phyloP scores from a whole-genome alignment of 495 filamentous ascomycete genomes.

The Annulohypoxylon bovei region DNA sequence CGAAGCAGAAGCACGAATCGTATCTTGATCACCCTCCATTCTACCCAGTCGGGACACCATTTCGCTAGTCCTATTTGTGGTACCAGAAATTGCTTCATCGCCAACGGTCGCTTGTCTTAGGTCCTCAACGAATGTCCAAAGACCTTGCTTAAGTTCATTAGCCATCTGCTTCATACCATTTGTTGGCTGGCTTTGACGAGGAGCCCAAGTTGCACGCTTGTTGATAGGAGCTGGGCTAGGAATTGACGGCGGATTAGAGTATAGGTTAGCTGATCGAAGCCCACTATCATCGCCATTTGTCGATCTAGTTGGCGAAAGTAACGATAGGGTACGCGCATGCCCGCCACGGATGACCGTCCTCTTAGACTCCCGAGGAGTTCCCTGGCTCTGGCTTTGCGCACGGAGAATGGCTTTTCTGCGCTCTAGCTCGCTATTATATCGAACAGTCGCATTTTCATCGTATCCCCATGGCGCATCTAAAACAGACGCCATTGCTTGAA shows the following conservation, averaged over 20 bases:
- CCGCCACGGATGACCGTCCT: slow-evolving; percentile 61
- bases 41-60: slow-evolving; percentile 41
- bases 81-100: slow-evolving; percentile 77
- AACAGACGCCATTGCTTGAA: slow-evolving; percentile 51
- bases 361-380: slow-evolving; percentile 49
- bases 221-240: slow-evolving; percentile 41
- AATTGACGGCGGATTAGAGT: slow-evolving; percentile 34
- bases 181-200: slow-evolving; percentile 49
- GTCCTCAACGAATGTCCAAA: slow-evolving; percentile 98
- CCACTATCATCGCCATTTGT: slow-evolving; percentile 41
- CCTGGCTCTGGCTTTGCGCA: slow-evolving; percentile 66
- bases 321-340: slow-evolving; percentile 81
- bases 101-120: slow-evolving; percentile 93
- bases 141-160: slow-evolving; percentile 84
- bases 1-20: slow-evolving; percentile 48
- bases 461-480: slow-evolving; percentile 28
- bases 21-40: slow-evolving; percentile 49
- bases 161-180: slow-evolving; percentile 80
- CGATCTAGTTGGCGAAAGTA: slow-evolving; percentile 74
- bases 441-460: slow-evolving; percentile 52
- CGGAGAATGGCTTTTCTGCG: slow-evolving; percentile 69
- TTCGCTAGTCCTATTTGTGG: slow-evolving; percentile 46
- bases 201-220: slow-evolving; percentile 61
- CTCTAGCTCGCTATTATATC: slow-evolving; percentile 63
- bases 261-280: slow-evolving; percentile 43